Evolutionary conservation across 2,329 filamentous ascomycete species (phyloP).

Genomic region (Paradendryphiella salina): DNA sequence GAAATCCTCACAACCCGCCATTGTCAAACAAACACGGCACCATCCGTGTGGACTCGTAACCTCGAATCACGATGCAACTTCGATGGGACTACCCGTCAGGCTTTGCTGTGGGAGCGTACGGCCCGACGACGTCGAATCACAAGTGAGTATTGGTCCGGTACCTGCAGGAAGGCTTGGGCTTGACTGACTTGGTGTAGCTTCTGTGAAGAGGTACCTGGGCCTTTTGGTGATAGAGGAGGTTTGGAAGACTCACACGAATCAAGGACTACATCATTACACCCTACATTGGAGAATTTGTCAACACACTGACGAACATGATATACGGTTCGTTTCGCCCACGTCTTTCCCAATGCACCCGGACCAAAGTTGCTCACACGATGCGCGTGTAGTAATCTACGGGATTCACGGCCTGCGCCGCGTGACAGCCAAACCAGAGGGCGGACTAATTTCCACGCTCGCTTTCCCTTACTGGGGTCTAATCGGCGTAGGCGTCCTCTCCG

Average conservation of each 20-base stretch:
- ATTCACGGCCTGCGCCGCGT: constrained; percentile 39
- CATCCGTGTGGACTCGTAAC: not conserved
- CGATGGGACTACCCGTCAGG: constrained; percentile 32
- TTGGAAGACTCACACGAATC: not conserved
- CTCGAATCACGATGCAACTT: constrained; percentile 23
- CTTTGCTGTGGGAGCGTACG: constrained; percentile 31
- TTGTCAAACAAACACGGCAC: not conserved
- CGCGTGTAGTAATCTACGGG: constrained; percentile 42
- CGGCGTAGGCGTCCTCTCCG: constrained; percentile 49
- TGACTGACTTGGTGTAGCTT: constrained; percentile 34
- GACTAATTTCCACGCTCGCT: constrained; percentile 38
- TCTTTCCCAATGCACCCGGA: not conserved
- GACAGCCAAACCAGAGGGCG: constrained; percentile 28
- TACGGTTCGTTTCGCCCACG: constrained; percentile 48
- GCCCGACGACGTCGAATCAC: constrained; percentile 38
- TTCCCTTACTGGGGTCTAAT: constrained; percentile 52
- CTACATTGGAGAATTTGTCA: constrained; percentile 60
- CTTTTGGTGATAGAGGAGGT: not conserved
- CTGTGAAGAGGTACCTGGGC: constrained; percentile 39
- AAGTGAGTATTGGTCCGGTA: constrained; percentile 32
- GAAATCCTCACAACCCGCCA: not conserved
- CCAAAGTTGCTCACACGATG: not conserved
- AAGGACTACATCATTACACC: constrained; percentile 59
- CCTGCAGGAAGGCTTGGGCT: constrained; percentile 4
- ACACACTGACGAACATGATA: constrained; percentile 56